Evolutionary conservation across 2,329 filamentous ascomycete genomes (phyloP).

Genomic region (Westerdykella aurantiaca): DNA sequence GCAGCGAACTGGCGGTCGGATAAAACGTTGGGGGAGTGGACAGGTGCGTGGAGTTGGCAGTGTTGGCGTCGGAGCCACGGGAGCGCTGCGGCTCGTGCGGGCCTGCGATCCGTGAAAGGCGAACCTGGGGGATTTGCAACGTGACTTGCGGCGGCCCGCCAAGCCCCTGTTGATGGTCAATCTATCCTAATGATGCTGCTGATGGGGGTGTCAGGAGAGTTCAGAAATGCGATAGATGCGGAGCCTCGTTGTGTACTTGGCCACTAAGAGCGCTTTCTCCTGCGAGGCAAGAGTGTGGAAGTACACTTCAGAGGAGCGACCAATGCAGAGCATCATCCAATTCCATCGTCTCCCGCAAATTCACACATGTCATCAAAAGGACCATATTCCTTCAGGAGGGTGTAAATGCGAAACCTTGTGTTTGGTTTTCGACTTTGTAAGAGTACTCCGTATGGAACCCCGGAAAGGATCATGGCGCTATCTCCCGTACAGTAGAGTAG

Average conservation of each 20-base stretch:
- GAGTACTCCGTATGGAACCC: too few relatives aligned
- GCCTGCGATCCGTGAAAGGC: slow-evolving; percentile 18
- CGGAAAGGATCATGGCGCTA: too few relatives aligned
- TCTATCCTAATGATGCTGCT: slow-evolving; percentile 10
- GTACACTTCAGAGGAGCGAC: too few relatives aligned
- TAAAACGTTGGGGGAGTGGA: slow-evolving; percentile 26
- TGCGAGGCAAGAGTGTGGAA: too few relatives aligned
- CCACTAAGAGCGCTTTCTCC: too few relatives aligned
- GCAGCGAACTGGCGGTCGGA: slow-evolving; percentile 26
- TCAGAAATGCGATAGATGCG: slow-evolving; percentile 1
- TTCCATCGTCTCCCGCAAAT: too few relatives aligned
- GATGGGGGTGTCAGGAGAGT: background rate
- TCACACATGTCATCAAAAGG: too few relatives aligned
- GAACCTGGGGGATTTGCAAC: slow-evolving; percentile 10
- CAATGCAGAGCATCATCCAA: too few relatives aligned
- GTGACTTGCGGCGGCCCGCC: slow-evolving; percentile 21
- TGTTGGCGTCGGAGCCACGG: slow-evolving; percentile 26
- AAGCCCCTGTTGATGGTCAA: slow-evolving; percentile 15
- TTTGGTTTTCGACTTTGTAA: too few relatives aligned
- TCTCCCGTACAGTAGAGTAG: too few relatives aligned
- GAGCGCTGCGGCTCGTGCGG: slow-evolving; percentile 21
- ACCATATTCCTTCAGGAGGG: too few relatives aligned
- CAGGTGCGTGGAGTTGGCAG: slow-evolving; percentile 11
- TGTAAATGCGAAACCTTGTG: too few relatives aligned
- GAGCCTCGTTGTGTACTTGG: background rate